Evolutionary conservation across 208 protist genomes (phyloP), one percentile per base, ranked within the genome.

Genomic region (Acanthamoeba royreba): DNA sequence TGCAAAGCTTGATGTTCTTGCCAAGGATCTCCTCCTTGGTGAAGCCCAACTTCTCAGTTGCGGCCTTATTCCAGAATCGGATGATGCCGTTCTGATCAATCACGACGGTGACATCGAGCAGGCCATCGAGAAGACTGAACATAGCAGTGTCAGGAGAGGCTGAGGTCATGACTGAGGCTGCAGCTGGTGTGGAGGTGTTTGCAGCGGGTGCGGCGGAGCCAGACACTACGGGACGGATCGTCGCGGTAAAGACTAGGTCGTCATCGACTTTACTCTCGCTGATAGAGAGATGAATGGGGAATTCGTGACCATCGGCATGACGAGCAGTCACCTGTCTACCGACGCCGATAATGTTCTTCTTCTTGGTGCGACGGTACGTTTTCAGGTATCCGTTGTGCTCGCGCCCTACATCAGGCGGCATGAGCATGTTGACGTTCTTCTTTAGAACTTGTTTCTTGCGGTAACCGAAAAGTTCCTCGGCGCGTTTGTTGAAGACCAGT

Each of bases 341-440:
- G 28, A 58, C 89, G 38, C 88, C 95, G 63, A 97, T 94, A 31
- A 96, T 93, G 87, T 93, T 33, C 40, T 79, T 83, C 53, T 95
- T 83, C 28, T 92, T 74, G 11, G 94, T 97, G 42, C 92, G 25
- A 13, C 90, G 45, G 69, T 96, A 97, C 28, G 28, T 72, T 45
- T 95, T 58, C 2, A 97, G 40, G 91, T 96, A 97, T 17, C 77
- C n/a, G 74, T 97, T 93, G 69, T 97, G 96, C 86, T 95, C 19
- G 63, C 0, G 17, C 0, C 86, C 94, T n/a, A 94, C 72, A 4
- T 95, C 87, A 8, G 58, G 22, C 11, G 94, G 95, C 96, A 97
- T 96, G 31, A 97, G 52, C 86, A 97, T 94, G 46, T 69, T 63
- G 22, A 97, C 93, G 61, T 97, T 97, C 46, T 96, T 96, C 53